Evolutionary conservation across 495 filamentous ascomycete genomes (phyloP).

Genomic region (Podospora appendiculata): DNA sequence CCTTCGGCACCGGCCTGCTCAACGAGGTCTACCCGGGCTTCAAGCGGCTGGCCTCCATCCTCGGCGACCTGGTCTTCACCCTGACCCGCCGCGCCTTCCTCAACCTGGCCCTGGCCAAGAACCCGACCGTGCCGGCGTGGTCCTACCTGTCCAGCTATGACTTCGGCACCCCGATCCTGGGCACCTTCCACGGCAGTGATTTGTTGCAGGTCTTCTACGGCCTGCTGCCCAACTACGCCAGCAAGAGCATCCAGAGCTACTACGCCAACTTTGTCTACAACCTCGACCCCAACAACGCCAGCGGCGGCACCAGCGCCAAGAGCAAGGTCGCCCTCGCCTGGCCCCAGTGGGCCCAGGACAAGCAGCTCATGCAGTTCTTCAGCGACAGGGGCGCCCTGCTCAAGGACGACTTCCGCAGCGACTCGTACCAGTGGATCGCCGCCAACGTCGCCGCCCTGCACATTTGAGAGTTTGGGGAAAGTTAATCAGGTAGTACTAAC

Average conservation of each 20-base stretch:
- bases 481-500: too few relatives aligned
- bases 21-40: slow-evolving; percentile 67
- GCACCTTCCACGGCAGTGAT: slow-evolving; percentile 66
- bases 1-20: slow-evolving; percentile 53
- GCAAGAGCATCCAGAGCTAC: slow-evolving; percentile 49
- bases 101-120: slow-evolving; percentile 25
- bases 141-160: slow-evolving; percentile 65
- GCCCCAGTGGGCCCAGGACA: slow-evolving; percentile 51
- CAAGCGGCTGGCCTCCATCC: slow-evolving; percentile 69
- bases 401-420: slow-evolving; percentile 51
- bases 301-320: slow-evolving; percentile 22
- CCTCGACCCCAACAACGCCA: slow-evolving; percentile 52
- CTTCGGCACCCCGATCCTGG: slow-evolving; percentile 59
- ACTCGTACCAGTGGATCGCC: slow-evolving; percentile 40
- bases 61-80: slow-evolving; percentile 63
- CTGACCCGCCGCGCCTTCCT: slow-evolving; percentile 55
- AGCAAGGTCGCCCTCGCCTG: slow-evolving; percentile 37
- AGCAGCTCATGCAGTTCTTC: slow-evolving; percentile 52
- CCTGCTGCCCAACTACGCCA: slow-evolving; percentile 53
- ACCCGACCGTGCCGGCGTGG: slow-evolving; percentile 54
- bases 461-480: slow-evolving; percentile 29
- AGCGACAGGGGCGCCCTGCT: slow-evolving; percentile 35
- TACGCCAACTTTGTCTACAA: slow-evolving; percentile 61
- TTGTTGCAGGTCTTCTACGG: slow-evolving; percentile 59
- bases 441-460: slow-evolving; percentile 38